Evolutionary conservation across 371 early-diverging fungal genomes (phyloP).

Genomic region (Saksenaea vasiformis): DNA sequence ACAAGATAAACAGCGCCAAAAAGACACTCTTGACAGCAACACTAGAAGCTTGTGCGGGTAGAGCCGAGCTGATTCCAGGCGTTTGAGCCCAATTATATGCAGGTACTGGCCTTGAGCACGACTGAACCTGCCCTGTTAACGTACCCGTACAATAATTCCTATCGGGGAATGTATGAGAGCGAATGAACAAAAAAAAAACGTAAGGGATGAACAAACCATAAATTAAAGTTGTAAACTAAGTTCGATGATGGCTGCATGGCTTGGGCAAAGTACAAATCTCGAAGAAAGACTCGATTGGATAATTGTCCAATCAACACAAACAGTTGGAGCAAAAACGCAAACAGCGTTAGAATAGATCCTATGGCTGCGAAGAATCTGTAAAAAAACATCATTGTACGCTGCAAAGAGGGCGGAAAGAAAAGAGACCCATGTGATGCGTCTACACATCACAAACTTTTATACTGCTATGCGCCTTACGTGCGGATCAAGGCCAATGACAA

Average conservation of each 20-base stretch:
- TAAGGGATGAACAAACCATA: constrained; percentile 32
- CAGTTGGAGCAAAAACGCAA: constrained; percentile 37
- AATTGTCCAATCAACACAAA: constrained; percentile 43
- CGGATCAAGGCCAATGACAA: not conserved
- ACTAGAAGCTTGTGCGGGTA: constrained; percentile 18
- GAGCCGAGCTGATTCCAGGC: constrained; percentile 22
- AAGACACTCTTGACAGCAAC: constrained; percentile 17
- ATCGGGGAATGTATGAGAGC: not conserved
- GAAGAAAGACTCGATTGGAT: constrained; percentile 31
- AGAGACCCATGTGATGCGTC: not conserved
- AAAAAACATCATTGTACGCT: not conserved
- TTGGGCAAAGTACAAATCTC: constrained; percentile 25
- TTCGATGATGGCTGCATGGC: constrained; percentile 18
- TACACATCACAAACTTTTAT: not conserved
- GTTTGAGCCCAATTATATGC: constrained; percentile 47
- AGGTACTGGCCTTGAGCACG: constrained; percentile 14
- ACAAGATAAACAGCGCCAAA: constrained; percentile 38
- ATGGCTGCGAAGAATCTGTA: constrained; percentile 5
- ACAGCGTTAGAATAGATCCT: constrained; percentile 31
- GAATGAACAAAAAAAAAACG: not conserved
- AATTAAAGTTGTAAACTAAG: constrained; percentile 19
- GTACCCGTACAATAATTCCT: constrained; percentile 23
- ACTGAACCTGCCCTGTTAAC: not conserved
- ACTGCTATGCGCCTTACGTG: not conserved
- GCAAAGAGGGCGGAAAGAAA: not conserved